Evolutionary conservation across 106 monocot species (phyloP).

Genomic region (Dendrobium huoshanense): DNA sequence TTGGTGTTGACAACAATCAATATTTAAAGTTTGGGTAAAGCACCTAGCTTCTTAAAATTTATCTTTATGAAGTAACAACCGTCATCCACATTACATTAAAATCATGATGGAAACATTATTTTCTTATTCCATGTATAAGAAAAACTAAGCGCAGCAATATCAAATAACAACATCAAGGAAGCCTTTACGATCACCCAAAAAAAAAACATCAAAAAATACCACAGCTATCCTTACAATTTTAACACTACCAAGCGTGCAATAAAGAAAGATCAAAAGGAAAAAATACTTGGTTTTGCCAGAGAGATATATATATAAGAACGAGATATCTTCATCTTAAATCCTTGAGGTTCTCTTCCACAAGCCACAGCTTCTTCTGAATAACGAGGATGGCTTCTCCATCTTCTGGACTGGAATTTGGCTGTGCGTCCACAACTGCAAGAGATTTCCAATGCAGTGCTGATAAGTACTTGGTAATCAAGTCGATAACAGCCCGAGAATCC

Average conservation of each 20-base stretch:
- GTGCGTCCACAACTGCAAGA: constrained; percentile 21
- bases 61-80: no score
- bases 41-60: no score
- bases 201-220: background rate
- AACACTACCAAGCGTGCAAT: background rate
- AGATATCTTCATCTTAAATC: constrained; percentile 9
- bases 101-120: no score
- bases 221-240: background rate
- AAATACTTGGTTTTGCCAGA: background rate
- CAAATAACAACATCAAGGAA: no score
- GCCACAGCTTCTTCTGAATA: constrained; percentile 64
- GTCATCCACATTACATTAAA: no score
- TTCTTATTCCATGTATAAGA: no score
- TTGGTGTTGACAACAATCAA: no score
- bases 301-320: background rate
- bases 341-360: constrained; percentile 20
- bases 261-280: background rate
- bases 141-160: no score
- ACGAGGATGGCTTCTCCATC: constrained; percentile 49
- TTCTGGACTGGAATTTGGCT: constrained; percentile 33
- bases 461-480: constrained; percentile 57
- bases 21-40: no score
- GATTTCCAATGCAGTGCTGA: constrained; percentile 62
- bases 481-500: constrained; percentile 46
- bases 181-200: no score